Evolutionary conservation across 805 yeast genomes (phyloP).

Genomic region (Phaffomyces thermotolerans): DNA sequence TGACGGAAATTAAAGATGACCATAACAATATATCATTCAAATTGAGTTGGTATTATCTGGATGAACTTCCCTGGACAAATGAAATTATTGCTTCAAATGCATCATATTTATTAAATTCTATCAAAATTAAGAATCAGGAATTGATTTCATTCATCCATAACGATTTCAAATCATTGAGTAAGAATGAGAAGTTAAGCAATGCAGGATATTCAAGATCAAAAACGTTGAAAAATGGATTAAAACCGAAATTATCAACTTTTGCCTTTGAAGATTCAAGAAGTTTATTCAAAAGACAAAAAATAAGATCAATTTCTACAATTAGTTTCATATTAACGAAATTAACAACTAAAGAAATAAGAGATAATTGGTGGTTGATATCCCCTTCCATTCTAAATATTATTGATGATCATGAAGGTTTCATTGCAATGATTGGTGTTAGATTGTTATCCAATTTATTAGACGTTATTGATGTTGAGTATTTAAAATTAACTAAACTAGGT

Average conservation of each 20-base stretch:
- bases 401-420: constrained; percentile 24
- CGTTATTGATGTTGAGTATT: constrained; percentile 10
- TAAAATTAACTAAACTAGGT: constrained; percentile 14
- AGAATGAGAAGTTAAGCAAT: constrained; percentile 9
- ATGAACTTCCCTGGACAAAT: constrained; percentile 19
- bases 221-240: constrained; percentile 4
- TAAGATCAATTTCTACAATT: constrained; percentile 14
- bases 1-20: neutral
- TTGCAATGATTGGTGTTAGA: constrained; percentile 19
- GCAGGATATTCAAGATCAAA: constrained; percentile 18
- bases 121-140: neutral
- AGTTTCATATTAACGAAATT: constrained; percentile 3
- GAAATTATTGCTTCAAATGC: neutral
- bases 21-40: neutral
- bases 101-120: neutral
- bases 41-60: constrained; percentile 6
- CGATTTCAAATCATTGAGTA: constrained; percentile 9
- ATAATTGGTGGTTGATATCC: constrained; percentile 21
- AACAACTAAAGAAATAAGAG: constrained; percentile 5
- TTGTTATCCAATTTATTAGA: constrained; percentile 13
- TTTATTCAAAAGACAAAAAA: constrained; percentile 12
- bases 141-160: constrained; percentile 3
- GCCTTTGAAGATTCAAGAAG: constrained; percentile 8
- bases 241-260: constrained; percentile 11
- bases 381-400: constrained; percentile 21